Conservation (phyloP, 345 rosid species). For the Kandelia obovata region DNA sequence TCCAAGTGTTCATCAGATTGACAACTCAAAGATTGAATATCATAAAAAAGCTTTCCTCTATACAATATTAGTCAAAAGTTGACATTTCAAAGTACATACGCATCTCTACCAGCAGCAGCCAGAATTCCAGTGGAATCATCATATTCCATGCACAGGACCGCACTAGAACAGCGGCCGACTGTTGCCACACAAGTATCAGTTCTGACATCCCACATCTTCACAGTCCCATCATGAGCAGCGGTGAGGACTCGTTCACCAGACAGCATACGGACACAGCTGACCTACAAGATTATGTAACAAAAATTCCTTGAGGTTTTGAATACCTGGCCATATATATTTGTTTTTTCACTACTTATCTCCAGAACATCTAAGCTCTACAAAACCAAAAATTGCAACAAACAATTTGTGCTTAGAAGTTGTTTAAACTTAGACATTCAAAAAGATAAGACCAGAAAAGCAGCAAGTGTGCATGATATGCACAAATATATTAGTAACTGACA, state of each 20-base stretch:
- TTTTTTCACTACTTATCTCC: background rate
- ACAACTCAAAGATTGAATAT: background rate
- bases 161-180: slow-evolving; percentile 93
- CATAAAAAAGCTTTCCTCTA: background rate
- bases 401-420: background rate
- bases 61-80: background rate
- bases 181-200: slow-evolving; percentile 97
- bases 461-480: background rate
- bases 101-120: slow-evolving; percentile 98
- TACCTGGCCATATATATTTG: background rate
- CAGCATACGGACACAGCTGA: slow-evolving; percentile 85
- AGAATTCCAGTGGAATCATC: slow-evolving; percentile 94
- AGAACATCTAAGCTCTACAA: background rate
- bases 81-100: slow-evolving; percentile 46
- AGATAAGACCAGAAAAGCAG: too few relatives aligned
- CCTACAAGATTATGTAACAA: slow-evolving; percentile 40
- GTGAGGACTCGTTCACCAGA: slow-evolving; percentile 96
- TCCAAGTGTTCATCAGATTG: slow-evolving; percentile 22
- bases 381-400: background rate
- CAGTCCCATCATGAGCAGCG: slow-evolving; percentile 86
- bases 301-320: slow-evolving; percentile 3
- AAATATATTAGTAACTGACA: too few relatives aligned
- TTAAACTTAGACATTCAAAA: background rate
- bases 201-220: slow-evolving; percentile 99
- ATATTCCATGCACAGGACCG: slow-evolving; percentile 89